Evolutionary conservation across 2,329 filamentous ascomycete species (phyloP).

Genomic region (Tolypocladium amazonense): DNA sequence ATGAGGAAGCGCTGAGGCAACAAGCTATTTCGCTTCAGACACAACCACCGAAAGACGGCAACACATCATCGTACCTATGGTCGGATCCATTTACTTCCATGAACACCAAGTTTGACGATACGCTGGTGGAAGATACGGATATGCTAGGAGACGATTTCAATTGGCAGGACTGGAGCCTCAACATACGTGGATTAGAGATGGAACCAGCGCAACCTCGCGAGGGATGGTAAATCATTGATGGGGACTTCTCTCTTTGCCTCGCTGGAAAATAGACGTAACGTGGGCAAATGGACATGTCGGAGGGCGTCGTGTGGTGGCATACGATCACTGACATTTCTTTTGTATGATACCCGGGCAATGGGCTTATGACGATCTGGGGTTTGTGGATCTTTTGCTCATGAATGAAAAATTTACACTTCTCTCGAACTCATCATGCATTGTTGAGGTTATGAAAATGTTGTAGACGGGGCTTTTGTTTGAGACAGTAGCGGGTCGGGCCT

Average conservation of each 20-base stretch:
- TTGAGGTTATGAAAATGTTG: background rate
- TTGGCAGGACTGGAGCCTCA: conserved; percentile 39
- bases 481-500: background rate
- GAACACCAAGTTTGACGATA: conserved; percentile 16
- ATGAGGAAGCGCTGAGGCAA: conserved; percentile 8
- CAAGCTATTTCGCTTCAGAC: conserved; percentile 10
- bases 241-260: background rate
- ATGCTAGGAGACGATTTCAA: conserved; percentile 33
- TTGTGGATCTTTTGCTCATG: background rate
- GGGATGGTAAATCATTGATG: conserved; percentile 8
- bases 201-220: conserved; percentile 12
- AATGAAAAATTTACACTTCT: background rate
- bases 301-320: background rate
- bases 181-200: conserved; percentile 27
- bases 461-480: background rate
- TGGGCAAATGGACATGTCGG: background rate
- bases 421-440: background rate
- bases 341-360: background rate
- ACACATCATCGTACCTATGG: conserved; percentile 32
- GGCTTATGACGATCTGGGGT: background rate
- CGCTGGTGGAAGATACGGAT: conserved; percentile 22
- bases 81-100: conserved; percentile 18
- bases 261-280: background rate
- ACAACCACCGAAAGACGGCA: conserved; percentile 19
- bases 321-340: background rate